A percentile compares a stretch with the other conserved stretches of the same genome.
These are phyloP conservation scores for Eugenia klotzschiana DNA, from an alignment of 441 rosid species.

Conservation along the genomic window DNA sequence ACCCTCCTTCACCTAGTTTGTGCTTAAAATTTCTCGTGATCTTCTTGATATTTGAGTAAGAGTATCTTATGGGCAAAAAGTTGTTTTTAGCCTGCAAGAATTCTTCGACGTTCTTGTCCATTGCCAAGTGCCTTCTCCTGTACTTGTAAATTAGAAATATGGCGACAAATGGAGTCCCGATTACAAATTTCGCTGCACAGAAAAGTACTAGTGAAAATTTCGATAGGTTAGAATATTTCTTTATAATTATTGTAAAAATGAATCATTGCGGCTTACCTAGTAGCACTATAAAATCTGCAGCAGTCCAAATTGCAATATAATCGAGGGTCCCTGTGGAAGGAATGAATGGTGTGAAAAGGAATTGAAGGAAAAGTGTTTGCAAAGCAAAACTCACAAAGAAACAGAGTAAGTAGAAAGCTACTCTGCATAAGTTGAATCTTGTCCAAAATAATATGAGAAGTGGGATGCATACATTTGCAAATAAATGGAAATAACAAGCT, in stretches of 20 bases:
- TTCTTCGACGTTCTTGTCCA: background rate
- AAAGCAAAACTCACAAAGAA: background rate
- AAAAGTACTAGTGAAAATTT: background rate
- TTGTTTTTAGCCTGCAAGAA: background rate
- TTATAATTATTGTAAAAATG: background rate
- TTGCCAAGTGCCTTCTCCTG: background rate
- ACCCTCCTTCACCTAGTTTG: background rate
- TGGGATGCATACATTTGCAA: background rate
- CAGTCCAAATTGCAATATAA: background rate
- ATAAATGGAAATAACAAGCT: background rate
- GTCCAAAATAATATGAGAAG: too few relatives aligned
- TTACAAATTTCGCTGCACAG: background rate
- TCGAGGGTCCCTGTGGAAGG: background rate
- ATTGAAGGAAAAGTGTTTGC: too few relatives aligned
- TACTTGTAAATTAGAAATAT: background rate
- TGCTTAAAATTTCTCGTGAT: background rate
- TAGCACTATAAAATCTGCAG: fast-evolving
- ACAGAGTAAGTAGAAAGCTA: background rate
- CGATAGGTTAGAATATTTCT: background rate
- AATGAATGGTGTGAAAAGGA: background rate
- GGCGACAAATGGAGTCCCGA: background rate
- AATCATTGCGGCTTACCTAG: background rate
- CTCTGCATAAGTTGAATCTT: too few relatives aligned
- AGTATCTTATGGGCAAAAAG: background rate
- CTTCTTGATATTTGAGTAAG: background rate